Evolutionary conservation across 2,329 filamentous ascomycete genomes (phyloP).

Genomic region (Aureobasidium sp.): DNA sequence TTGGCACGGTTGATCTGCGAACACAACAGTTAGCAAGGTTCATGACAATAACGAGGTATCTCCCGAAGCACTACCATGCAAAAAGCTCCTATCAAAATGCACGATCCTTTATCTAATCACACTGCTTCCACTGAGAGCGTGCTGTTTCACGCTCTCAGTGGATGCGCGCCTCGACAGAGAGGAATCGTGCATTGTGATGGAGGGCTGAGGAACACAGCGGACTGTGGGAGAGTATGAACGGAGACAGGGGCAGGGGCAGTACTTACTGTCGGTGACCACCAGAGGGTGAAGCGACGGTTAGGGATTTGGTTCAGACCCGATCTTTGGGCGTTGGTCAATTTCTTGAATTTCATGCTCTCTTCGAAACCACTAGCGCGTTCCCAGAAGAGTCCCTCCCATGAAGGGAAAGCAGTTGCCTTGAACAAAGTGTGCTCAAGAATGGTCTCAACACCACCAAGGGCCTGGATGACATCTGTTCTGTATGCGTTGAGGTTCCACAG

Average conservation of each 20-base stretch:
- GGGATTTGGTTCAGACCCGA: constrained; percentile 98
- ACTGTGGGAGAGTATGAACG: background rate
- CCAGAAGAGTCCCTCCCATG: constrained; percentile 96
- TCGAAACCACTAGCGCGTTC: constrained; percentile 28
- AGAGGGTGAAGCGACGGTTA: constrained; percentile 94
- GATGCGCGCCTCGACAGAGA: background rate
- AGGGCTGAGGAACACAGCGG: background rate
- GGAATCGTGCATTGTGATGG: background rate
- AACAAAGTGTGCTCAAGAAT: constrained; percentile 91
- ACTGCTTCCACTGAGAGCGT: background rate
- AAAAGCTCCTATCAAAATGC: background rate
- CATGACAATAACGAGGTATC: constrained; percentile 4
- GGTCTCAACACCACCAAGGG: constrained; percentile 90
- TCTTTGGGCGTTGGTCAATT: constrained; percentile 92
- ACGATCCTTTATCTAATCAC: background rate
- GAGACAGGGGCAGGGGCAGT: background rate
- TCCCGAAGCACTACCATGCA: background rate
- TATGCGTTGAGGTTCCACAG: constrained; percentile 96
- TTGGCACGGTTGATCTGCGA: constrained; percentile 76
- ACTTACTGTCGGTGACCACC: constrained; percentile 63
- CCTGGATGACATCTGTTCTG: constrained; percentile 93
- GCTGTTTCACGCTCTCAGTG: background rate
- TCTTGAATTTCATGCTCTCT: constrained; percentile 91
- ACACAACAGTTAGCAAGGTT: background rate
- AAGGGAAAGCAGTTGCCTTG: constrained; percentile 93